Evolutionary conservation across 768 basidiomycete genomes (phyloP).

Genomic region (Mycena galopus): DNA sequence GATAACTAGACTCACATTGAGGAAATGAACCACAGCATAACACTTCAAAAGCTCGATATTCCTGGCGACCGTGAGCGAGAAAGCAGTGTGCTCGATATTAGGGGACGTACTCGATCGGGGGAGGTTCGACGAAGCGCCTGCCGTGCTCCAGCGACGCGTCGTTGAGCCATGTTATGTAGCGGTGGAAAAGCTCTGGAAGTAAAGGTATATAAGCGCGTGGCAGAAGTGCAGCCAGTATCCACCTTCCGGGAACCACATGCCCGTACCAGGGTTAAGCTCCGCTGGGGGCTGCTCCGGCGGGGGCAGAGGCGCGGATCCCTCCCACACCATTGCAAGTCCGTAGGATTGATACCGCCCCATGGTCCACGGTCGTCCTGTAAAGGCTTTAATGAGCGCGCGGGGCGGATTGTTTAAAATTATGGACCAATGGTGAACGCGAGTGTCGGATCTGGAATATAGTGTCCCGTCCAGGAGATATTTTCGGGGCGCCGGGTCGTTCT

Average conservation of each 20-base stretch:
- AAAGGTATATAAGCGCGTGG: not conserved
- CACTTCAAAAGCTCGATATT: slow-evolving; percentile 21
- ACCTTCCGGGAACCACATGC: slow-evolving; percentile 23
- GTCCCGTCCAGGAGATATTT: slow-evolving; percentile 38
- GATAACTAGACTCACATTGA: slow-evolving; percentile 17
- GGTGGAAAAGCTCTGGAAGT: slow-evolving; percentile 1
- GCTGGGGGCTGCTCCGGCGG: not conserved
- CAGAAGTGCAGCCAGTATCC: no score
- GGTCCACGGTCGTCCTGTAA: slow-evolving; percentile 37
- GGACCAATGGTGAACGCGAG: slow-evolving; percentile 41
- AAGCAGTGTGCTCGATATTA: not conserved
- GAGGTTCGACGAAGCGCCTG: slow-evolving; percentile 25
- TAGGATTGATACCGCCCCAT: slow-evolving; percentile 37
- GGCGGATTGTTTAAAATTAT: not conserved
- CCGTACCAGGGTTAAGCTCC: not conserved
- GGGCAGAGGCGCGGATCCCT: slow-evolving; percentile 32
- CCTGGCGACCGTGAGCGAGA: not conserved
- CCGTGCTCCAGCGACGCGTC: slow-evolving; percentile 23
- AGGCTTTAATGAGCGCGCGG: not conserved
- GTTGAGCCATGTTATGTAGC: slow-evolving; percentile 27
- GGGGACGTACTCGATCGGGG: slow-evolving; percentile 17
- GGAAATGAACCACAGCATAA: slow-evolving; percentile 14
- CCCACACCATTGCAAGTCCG: slow-evolving; percentile 41
- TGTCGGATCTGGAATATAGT: slow-evolving; percentile 51
- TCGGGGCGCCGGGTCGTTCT: slow-evolving; percentile 13